Conservation (phyloP, 192 early-diverging fungal genomes). For the Linnemannia elongata region DNA sequence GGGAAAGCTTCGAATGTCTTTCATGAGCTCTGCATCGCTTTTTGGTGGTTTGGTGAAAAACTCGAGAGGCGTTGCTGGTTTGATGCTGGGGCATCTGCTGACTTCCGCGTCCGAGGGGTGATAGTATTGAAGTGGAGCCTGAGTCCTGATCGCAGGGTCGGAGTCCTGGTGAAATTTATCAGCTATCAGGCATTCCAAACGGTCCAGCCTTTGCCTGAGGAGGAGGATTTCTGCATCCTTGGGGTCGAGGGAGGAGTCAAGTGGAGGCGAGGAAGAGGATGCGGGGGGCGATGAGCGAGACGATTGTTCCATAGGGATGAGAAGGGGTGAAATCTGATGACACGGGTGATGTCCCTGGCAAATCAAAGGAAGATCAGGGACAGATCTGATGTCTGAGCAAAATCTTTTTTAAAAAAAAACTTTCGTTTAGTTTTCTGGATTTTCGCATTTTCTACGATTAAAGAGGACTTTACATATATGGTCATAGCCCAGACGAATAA, state of each 20-base stretch:
- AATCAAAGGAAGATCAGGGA: too few species aligned
- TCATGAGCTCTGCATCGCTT: slow-evolving; percentile 18
- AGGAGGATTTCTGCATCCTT: neutral
- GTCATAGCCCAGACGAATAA: too few species aligned
- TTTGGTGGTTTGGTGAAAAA: neutral
- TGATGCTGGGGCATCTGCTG: neutral
- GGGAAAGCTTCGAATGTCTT: slow-evolving; percentile 8
- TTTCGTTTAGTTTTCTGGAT: too few species aligned
- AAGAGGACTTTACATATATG: too few species aligned
- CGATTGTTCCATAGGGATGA: neutral
- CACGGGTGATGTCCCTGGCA: too few species aligned
- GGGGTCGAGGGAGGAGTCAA: too few species aligned
- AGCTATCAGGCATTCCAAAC: neutral
- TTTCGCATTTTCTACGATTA: too few species aligned
- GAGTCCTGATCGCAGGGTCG: slow-evolving; percentile 20
- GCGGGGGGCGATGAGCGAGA: neutral
- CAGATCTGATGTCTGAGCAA: too few species aligned
- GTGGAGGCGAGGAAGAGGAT: neutral
- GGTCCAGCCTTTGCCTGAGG: slow-evolving; percentile 5
- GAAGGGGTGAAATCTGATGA: too few species aligned
- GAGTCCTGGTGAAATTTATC: neutral
- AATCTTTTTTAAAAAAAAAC: too few species aligned
- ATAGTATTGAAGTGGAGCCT: neutral
- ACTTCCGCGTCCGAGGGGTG: neutral
- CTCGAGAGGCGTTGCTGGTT: neutral